Conservation (phyloP, 2,329 filamentous ascomycete species). For the Colletotrichum sp. region DNA sequence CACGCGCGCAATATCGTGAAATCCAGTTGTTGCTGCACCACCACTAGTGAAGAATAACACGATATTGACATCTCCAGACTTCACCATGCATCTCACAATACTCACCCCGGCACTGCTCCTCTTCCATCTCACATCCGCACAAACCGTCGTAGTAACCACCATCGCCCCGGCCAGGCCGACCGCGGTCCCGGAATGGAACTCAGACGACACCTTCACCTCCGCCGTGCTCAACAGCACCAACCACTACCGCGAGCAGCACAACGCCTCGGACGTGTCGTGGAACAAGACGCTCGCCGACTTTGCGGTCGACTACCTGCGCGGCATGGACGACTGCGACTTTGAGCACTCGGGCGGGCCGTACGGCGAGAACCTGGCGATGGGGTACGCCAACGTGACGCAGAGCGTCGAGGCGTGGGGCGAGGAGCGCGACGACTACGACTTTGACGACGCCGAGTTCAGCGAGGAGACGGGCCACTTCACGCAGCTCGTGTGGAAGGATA, state of each 20-base stretch:
- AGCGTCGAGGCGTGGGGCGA: conserved; percentile 71
- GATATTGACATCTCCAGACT: not conserved
- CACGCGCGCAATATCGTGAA: not conserved
- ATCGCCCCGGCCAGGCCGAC: conserved; percentile 26
- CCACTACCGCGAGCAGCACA: conserved; percentile 66
- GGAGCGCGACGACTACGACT: conserved; percentile 66
- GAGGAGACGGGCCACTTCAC: conserved; percentile 73
- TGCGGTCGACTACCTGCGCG: conserved; percentile 54
- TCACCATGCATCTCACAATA: not conserved
- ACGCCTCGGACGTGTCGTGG: conserved; percentile 64
- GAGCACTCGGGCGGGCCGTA: conserved; percentile 65
- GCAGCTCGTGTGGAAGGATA: conserved; percentile 73
- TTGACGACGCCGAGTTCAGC: conserved; percentile 57
- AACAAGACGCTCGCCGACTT: conserved; percentile 66
- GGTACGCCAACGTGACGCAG: conserved; percentile 63
- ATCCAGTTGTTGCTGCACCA: not conserved
- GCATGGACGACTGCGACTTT: conserved; percentile 45
- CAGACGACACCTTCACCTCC: conserved; percentile 45
- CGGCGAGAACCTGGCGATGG: conserved; percentile 77
- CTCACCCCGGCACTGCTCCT: not conserved
- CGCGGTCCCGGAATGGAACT: conserved; percentile 33
- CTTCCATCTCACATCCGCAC: not conserved
- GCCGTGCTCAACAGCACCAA: conserved; percentile 72
- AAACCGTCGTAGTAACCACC: conserved; percentile 24
- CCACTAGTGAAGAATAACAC: not conserved